These are phyloP conservation scores for Moringa oleifera DNA, from an alignment of 345 rosid genomes.

Conservation along the genomic window DNA sequence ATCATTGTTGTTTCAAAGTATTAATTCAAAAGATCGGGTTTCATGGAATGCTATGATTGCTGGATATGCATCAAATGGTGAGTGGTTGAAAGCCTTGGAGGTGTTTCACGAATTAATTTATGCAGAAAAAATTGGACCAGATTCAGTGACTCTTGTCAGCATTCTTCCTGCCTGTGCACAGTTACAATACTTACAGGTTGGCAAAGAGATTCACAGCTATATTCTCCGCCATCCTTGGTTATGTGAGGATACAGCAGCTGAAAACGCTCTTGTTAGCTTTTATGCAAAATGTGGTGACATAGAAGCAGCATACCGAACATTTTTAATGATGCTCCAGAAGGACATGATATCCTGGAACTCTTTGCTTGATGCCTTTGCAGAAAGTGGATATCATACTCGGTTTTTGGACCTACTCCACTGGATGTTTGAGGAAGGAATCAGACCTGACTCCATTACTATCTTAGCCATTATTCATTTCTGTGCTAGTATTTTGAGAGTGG, in stretches of 20 bases:
- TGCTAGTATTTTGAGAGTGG: constrained; percentile 19
- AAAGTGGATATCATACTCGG: constrained; percentile 24
- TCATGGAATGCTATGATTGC: constrained; percentile 83
- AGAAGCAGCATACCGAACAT: constrained; percentile 43
- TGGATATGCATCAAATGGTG: constrained; percentile 58
- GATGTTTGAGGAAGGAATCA: constrained; percentile 45
- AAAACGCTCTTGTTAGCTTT: constrained; percentile 54
- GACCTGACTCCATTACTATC: constrained; percentile 47
- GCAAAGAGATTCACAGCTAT: constrained; percentile 47
- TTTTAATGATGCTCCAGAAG: constrained; percentile 32
- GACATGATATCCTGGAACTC: constrained; percentile 69
- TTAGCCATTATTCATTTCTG: constrained; percentile 38
- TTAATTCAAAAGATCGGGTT: constrained; percentile 65
- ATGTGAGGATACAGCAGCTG: constrained; percentile 31
- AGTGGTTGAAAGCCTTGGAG: constrained; percentile 55
- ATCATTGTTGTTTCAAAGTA: constrained; percentile 51
- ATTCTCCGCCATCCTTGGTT: constrained; percentile 38
- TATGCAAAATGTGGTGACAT: constrained; percentile 54
- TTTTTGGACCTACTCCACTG: constrained; percentile 41
- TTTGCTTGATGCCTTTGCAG: constrained; percentile 46
- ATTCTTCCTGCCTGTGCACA: constrained; percentile 71
- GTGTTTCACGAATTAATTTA: constrained; percentile 44
- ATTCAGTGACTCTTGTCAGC: constrained; percentile 59
- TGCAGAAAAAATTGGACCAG: constrained; percentile 34
- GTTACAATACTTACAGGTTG: constrained; percentile 33